Percentiles rank a stretch among this genome's conserved stretches.
Evolutionary conservation across 202 grass and related monocot genomes (phyloP).

Genomic region (Panicum hallii): DNA sequence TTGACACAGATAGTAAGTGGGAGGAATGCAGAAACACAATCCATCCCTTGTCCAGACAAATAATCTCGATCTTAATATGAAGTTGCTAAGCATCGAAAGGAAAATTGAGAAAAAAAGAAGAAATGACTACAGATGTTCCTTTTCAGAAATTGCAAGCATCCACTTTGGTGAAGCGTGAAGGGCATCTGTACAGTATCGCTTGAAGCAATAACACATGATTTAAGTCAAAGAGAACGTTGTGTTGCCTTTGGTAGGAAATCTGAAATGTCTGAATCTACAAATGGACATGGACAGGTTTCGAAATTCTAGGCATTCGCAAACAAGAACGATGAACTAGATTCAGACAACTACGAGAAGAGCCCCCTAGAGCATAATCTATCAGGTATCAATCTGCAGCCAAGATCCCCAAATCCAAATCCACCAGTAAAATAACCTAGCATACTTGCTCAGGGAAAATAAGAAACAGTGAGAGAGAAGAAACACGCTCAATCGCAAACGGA

Average conservation of each 20-base stretch:
- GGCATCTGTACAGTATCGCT: neutral
- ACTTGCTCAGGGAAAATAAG: neutral
- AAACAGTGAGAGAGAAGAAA: neutral
- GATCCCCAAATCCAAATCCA: neutral
- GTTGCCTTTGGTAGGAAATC: neutral
- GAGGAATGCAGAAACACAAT: neutral
- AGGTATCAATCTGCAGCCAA: neutral
- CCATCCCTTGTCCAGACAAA: neutral
- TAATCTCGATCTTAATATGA: neutral
- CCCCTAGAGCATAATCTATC: neutral
- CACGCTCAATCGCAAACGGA: too few relatives aligned
- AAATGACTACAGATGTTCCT: neutral
- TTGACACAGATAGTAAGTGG: neutral
- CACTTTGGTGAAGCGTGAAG: neutral
- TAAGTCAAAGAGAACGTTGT: neutral
- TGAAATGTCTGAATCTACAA: conserved; percentile 6
- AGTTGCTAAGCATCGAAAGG: neutral
- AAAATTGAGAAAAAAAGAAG: neutral
- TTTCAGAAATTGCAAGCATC: neutral
- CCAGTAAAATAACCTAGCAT: neutral
- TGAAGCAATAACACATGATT: neutral
- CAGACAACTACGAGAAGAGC: neutral
- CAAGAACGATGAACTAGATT: conserved; percentile 21
- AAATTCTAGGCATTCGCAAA: neutral
- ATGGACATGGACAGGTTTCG: neutral